Base-by-base conservation (phyloP, 495 filamentous ascomycete genomes). In the Neurospora intermedia region DNA sequence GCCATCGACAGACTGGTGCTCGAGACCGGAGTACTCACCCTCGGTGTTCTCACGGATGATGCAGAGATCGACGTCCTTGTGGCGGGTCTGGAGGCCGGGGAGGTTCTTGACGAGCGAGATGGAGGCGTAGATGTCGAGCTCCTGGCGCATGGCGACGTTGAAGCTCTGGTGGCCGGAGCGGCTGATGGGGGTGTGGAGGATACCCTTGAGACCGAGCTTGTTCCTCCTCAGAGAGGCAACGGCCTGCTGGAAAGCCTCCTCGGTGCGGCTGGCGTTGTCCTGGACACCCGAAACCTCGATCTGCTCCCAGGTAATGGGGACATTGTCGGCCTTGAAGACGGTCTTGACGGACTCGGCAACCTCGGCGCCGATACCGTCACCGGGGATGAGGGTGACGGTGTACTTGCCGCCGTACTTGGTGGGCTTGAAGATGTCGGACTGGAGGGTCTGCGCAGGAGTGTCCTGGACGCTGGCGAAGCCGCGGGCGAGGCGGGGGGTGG, bases 1-100 rank as follows among this genome's bases (percentile, higher is more conserved):
- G 75, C 96, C 96, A 70, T 90, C 88, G 31, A 99, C 96, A 72
- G 94, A 97, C 87, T 99, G 96, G 86, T 99, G 96, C 87, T 99
- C 96, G 70, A 99, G 88, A 66, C 96, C 96, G 59, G 93, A 97
- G 87, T 99, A 99, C 88, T 99, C 96, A 79, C 96, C 96, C 87
- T 99, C 96, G 81, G 96, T 99, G 86, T 99, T 99, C 87, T 99
- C 96, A 84, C 96, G 96, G 83, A 99, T 97, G 82, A 99, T 97
- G 89, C 94, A 97, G 72, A 99, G 89, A 81, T 99, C 96, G 82
- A 99, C 92, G 81, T 94, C 89, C 78, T 97, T 91, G 87, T 99
- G 96, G 79, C 96, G 94, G 70, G 96, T 98, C 84, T 96, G 82
- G 86, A 98, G 98, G 73, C 96, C 96, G 73, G 96, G 96, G 80